A percentile compares a stretch with the other conserved stretches of the same genome.
These are phyloP conservation scores for Sodiomyces alkalinus DNA, from an alignment of 2,329 filamentous ascomycete genomes.

Conservation along the genomic window DNA sequence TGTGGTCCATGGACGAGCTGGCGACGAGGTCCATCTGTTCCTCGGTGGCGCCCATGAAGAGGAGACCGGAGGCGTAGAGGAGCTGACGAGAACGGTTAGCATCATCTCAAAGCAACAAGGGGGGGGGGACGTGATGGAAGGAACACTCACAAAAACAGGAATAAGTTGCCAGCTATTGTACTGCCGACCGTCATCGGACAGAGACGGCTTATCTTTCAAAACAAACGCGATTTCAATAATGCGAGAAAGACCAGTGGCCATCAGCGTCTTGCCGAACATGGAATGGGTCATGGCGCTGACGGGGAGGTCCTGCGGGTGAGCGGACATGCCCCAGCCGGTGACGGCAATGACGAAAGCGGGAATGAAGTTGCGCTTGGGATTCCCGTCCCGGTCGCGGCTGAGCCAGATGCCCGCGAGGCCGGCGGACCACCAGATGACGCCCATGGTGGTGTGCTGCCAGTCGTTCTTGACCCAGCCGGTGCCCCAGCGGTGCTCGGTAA, in stretches of 20 bases:
- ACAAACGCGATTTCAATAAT: constrained; percentile 90
- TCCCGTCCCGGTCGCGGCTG: constrained; percentile 66
- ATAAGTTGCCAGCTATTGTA: constrained; percentile 46
- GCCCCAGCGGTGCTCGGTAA: constrained; percentile 95
- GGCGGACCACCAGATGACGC: constrained; percentile 96
- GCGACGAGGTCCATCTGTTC: constrained; percentile 80
- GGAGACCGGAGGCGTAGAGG: constrained; percentile 79
- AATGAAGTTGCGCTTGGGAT: constrained; percentile 82
- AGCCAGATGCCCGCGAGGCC: constrained; percentile 88
- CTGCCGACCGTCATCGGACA: constrained; percentile 52
- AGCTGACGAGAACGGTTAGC: constrained; percentile 37
- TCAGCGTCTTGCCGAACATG: constrained; percentile 88
- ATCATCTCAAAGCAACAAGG: neutral
- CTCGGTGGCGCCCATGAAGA: constrained; percentile 96
- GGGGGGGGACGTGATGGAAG: neutral
- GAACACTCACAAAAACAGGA: constrained; percentile 37
- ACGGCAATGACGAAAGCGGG: constrained; percentile 82
- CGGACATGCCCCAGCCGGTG: constrained; percentile 92
- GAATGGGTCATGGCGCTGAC: constrained; percentile 78
- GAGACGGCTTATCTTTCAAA: constrained; percentile 52
- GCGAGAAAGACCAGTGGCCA: constrained; percentile 71
- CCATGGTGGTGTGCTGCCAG: constrained; percentile 97
- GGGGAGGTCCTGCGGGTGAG: constrained; percentile 70
- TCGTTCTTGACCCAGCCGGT: constrained; percentile 81
- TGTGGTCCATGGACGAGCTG: constrained; percentile 64